Evolutionary conservation across 2,329 filamentous ascomycete genomes (phyloP).

Genomic region (Sporothrix brasiliensis): DNA sequence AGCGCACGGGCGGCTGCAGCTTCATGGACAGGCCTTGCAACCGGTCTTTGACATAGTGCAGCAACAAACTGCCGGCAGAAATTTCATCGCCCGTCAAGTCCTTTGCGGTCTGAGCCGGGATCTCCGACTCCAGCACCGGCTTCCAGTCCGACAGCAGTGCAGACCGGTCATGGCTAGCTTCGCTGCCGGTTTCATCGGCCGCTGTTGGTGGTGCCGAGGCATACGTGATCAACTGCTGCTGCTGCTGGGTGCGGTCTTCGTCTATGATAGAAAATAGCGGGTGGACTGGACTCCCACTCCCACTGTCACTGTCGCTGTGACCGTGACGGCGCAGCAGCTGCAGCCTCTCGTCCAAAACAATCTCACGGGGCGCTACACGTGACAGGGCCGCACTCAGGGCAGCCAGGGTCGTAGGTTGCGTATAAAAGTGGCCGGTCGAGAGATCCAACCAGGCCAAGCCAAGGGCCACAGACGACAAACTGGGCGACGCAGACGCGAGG

Average conservation of each 20-base stretch:
- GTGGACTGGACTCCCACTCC: constrained; percentile 49
- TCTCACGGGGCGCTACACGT: constrained; percentile 79
- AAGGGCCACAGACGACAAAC: constrained; percentile 46
- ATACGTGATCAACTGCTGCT: constrained; percentile 69
- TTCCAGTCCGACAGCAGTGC: constrained; percentile 61
- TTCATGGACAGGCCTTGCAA: constrained; percentile 77
- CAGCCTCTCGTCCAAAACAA: constrained; percentile 72
- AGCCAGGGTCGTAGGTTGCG: constrained; percentile 71
- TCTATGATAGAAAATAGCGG: constrained; percentile 68
- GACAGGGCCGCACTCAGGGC: constrained; percentile 79
- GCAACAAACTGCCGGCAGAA: constrained; percentile 74
- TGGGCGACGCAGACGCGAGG: constrained; percentile 29
- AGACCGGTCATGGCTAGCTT: not conserved
- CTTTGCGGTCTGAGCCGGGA: constrained; percentile 56
- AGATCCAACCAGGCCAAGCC: constrained; percentile 94
- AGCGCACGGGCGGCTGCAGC: constrained; percentile 77
- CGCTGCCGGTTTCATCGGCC: not conserved
- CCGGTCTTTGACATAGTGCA: constrained; percentile 80
- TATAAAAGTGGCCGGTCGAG: constrained; percentile 92
- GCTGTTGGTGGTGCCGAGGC: constrained; percentile 51
- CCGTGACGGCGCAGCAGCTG: constrained; percentile 41
- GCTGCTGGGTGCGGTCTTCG: constrained; percentile 56
- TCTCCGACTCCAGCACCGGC: constrained; percentile 73
- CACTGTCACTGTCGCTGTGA: not conserved
- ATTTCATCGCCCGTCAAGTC: constrained; percentile 71